Evolutionary conservation across 208 protist species (phyloP), one percentile per base, ranked within the genome.

Genomic region (Plasmodiophora brassicae): DNA sequence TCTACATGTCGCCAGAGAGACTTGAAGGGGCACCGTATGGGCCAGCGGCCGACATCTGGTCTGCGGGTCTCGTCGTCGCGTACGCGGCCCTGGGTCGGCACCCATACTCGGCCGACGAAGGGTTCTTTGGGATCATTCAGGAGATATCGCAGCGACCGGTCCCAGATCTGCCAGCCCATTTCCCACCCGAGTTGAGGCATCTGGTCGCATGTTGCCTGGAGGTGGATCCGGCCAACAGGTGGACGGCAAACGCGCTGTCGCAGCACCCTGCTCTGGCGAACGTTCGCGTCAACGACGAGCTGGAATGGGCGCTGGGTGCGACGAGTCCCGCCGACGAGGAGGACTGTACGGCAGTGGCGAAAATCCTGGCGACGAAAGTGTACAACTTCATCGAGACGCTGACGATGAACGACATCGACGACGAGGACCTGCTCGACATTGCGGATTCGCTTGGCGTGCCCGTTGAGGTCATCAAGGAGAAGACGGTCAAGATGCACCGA

Each of bases 71-170:
- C 5, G 65, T 78, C 32, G 10, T 78, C 32, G n/a, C 41, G 41
- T 78, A 78, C 41, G 65, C 65, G 41, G 65, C 65, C 32, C 20
- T 78, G 41, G 65, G 65, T n/a, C 65, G n/a, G 5, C 65, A 78
- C n/a, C 65, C 65, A 78, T 78, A 78, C 41, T 38, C 5, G 65
- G 5, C 5, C n/a, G 14, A 78, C 32, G 65, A 78, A 14, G 65
- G 65, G 14, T 78, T 78, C 65, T 78, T 78, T 78, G 65, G 65
- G 32, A 78, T 78, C 20, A 78, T 78, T 38, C 65, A 78, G 65
- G 32, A 78, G n/a, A 78, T 78, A 36, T 32, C 32, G 5, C 10
- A 8, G 20, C 65, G 41, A 38, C 14, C 65, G 20, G 41, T 78
- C 20, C 65, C 65, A n/a, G 65, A 78, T 78, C 5, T 78, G 14